Conservation (phyloP, 352 stramenopile genomes). For the Hyaloperonospora brassicae region DNA sequence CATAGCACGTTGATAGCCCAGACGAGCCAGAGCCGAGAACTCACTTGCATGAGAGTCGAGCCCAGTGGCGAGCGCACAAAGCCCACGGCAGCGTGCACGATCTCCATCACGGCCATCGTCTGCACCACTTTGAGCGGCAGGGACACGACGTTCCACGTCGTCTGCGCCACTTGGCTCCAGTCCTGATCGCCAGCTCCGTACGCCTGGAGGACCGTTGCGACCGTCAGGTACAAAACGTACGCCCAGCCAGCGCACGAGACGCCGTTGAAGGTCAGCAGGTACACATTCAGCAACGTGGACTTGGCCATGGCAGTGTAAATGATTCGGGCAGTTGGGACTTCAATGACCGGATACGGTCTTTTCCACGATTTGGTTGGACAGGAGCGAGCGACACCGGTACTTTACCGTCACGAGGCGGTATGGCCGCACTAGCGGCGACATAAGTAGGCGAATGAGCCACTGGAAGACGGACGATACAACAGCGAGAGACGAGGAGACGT, state of each 20-base stretch:
- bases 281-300: conserved; percentile 58
- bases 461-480: too few relatives aligned
- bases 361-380: conserved; percentile 19
- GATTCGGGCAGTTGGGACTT: conserved; percentile 7
- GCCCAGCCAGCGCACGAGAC: conserved; percentile 61
- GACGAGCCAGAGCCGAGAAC: conserved; percentile 88
- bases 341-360: conserved; percentile 17
- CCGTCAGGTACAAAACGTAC: conserved; percentile 62
- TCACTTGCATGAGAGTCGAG: conserved; percentile 90
- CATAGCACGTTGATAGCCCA: conserved; percentile 91
- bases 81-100: conserved; percentile 92
- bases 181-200: conserved; percentile 38
- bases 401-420: conserved; percentile 1
- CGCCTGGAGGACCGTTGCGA: conserved; percentile 36
- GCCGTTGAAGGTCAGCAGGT: conserved; percentile 70
- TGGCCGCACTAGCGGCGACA: not conserved
- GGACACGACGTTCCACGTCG: conserved; percentile 49
- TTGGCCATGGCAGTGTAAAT: conserved; percentile 43
- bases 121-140: conserved; percentile 84
- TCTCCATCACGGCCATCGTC: conserved; percentile 91
- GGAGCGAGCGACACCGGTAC: not conserved
- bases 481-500: conserved; percentile 9
- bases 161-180: conserved; percentile 38
- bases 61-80: conserved; percentile 93
- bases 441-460: too few relatives aligned